Base-by-base conservation (phyloP, 176 grass and related monocot species). In the Eleusine coracana region DNA sequence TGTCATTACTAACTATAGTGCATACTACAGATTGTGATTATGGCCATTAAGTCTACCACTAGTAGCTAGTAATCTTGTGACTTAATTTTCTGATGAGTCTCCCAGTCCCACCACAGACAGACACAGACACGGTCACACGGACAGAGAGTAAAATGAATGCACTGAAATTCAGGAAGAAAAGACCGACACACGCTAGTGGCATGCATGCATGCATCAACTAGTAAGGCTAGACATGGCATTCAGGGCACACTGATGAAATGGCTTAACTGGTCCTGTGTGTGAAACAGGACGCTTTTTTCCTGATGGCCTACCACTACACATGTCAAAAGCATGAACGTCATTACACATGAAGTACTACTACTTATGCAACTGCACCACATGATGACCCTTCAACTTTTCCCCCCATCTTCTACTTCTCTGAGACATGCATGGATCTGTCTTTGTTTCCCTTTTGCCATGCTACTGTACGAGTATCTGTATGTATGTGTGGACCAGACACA, bases 61-160 rank as follows among this genome's bases (percentile, higher is more conserved):
- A 13, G 3, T 16, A 3, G 0, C 1, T 70, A 14, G 31, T 34
- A 34, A 10, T 11, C 1, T 44, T 62, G 13, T 75, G 78, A 88
- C 70, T 34, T 2, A 34, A 34, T 34, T 34, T 34, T 34, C 31
- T 34, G 31, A 34, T 34, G 31, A 34, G 31, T 34, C 31, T 34
- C 31, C 2, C 31, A 34, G 31, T 34, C 31, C 31, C 31, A 34
- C 31, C 31, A 25, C 31, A 2, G 31, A 1, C 2, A 31, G 31
- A 34, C 31, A 34, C 31, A 34, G 31, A 34, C 31, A 34, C 8
- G 11, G 44, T 11, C 44, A 34, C 31, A 34, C 8, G 11, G 44
- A 46, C 44, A 46, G 8, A 83, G 34, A 72, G 80, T 4, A 59
- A 48, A 29, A 73, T 74, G 27, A 84, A 79, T 38, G 61, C 51